Base-by-base conservation (phyloP, 352 stramenopile genomes). In the Phytophthora crassamura region DNA sequence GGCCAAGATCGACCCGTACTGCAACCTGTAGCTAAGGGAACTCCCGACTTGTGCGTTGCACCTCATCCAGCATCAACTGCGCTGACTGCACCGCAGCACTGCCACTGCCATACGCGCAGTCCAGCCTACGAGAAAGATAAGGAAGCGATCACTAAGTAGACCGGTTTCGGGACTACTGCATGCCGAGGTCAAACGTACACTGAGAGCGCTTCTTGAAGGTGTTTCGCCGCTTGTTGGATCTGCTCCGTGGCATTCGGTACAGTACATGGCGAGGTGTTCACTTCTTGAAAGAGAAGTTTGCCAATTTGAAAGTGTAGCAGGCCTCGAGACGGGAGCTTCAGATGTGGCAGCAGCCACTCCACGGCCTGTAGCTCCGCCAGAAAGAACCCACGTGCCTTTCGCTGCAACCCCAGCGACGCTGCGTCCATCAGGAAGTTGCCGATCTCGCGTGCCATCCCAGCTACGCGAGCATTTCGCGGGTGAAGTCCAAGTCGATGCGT, bases 1-100 rank as follows among this genome's bases (percentile, higher is more conserved):
- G 62, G 58, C 80, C 8, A 86, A 86, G 42, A 78, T 94, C 32
- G 81, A 94, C 43, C 81, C 83, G 43, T 90, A 91, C 46, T 94
- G 80, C 49, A 87, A 90, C 45, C 49, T 90, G 45, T 91, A 75
- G 68, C 45, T 56, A 61, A 5, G 7, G 12, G 8, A 53, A 22
- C 30, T 55, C 6, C n/a, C 14, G 45, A 11, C n/a, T 47, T 38
- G 49, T 41, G 22, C 60, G 60, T 15, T 72, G 59, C 30, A 76
- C 49, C 14, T 82, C 72, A 32, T 77, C 59, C 20, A 80, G 49
- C 42, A 64, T 56, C 32, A 59, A 33, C 12, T 71, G 64, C 11
- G 61, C 61, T 30, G 65, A 61, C 28, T 64, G 41, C 8, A 74
- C 61, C 7, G 42, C 53, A 47, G 25, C 33, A 36, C 63, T 78